Evolutionary conservation across 2,329 filamentous ascomycete species (phyloP).

Genomic region (Penicillium sclerotigenum): DNA sequence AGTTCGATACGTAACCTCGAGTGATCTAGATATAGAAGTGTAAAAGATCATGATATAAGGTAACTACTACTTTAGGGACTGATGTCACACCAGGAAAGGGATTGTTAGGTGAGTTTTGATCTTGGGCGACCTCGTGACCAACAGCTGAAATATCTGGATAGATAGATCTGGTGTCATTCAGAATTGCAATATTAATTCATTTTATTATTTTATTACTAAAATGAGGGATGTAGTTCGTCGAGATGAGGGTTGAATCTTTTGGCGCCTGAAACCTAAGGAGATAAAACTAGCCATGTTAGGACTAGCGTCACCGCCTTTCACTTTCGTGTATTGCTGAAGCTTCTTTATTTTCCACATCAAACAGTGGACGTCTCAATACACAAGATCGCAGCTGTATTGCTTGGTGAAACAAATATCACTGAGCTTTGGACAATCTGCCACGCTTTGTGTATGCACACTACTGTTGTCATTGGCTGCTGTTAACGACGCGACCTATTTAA

Average conservation of each 20-base stretch:
- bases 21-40: neutral
- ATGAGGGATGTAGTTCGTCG: neutral
- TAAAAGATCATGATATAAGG: neutral
- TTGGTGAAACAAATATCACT: neutral
- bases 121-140: neutral
- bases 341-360: neutral
- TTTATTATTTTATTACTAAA: neutral
- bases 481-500: neutral
- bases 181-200: neutral
- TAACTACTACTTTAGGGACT: neutral
- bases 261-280: neutral
- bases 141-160: neutral
- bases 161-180: neutral
- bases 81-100: neutral
- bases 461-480: neutral
- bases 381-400: neutral
- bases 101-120: neutral
- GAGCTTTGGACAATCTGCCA: neutral
- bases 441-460: neutral
- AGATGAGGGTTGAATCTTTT: neutral
- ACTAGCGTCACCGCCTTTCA: slow-evolving; percentile 1
- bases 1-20: neutral
- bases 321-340: slow-evolving; percentile 7
- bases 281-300: neutral
- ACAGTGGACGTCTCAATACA: neutral